phyloP scores from a whole-genome alignment of 352 stramenopile genomes.

The Detonula confervacea region DNA sequence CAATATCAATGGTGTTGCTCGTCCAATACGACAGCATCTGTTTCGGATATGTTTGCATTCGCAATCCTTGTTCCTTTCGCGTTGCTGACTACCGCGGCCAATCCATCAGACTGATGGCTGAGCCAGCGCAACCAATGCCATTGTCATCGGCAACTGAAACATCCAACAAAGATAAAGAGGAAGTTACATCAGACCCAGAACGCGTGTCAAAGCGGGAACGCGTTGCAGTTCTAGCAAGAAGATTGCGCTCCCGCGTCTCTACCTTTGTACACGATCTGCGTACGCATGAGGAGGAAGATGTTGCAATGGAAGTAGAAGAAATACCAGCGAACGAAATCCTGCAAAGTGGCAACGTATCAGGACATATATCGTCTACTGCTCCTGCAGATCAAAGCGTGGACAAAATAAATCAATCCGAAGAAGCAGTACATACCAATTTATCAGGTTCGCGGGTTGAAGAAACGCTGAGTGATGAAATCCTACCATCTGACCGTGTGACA shows the following conservation, averaged over 20 bases:
- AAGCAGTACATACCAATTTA: no score
- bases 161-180: background rate
- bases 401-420: no score
- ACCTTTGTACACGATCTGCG: background rate
- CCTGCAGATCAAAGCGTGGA: no score
- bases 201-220: constrained; percentile 9
- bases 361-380: no score
- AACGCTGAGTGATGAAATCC: background rate
- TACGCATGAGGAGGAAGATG: no score
- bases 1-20: background rate
- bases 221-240: background rate
- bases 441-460: no score
- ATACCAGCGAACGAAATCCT: no score
- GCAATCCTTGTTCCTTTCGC: background rate
- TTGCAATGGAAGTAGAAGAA: no score
- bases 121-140: background rate
- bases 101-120: background rate
- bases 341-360: no score
- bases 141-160: background rate
- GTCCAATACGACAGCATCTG: background rate
- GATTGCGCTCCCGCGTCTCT: background rate
- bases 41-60: background rate
- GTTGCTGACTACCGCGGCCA: background rate
- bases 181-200: background rate
- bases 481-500: constrained; percentile 5